Evolutionary conservation across 2,329 filamentous ascomycete species (phyloP).

Genomic region (Beauveria varroae): DNA sequence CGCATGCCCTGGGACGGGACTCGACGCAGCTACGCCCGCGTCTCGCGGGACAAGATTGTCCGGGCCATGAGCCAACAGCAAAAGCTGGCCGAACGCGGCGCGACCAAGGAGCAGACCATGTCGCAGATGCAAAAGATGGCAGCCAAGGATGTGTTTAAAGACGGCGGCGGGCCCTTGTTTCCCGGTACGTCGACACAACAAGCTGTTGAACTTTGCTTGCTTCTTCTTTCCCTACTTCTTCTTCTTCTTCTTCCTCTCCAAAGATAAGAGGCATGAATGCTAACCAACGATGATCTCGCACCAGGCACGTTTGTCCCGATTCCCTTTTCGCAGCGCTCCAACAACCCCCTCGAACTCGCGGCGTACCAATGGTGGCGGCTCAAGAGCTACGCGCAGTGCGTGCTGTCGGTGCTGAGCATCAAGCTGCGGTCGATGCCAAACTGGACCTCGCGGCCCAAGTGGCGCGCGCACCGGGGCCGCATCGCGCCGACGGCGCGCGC

Average conservation of each 20-base stretch:
- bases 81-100: conserved; percentile 14
- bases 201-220: no score
- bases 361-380: conserved; percentile 31
- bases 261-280: not conserved
- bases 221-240: no score
- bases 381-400: conserved; percentile 28
- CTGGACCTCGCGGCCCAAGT: conserved; percentile 33
- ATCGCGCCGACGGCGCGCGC: conserved; percentile 47
- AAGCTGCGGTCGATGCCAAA: conserved; percentile 39
- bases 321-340: conserved; percentile 28
- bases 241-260: no score
- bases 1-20: not conserved
- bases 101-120: conserved; percentile 22
- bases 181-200: conserved; percentile 19
- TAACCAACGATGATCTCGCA: not conserved
- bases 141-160: conserved; percentile 26
- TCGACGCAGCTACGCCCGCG: not conserved
- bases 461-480: conserved; percentile 33
- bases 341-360: conserved; percentile 21
- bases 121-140: conserved; percentile 23
- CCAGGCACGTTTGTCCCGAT: conserved; percentile 43
- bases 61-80: not conserved
- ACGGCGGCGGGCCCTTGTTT: conserved; percentile 27
- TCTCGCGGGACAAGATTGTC: not conserved
- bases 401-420: conserved; percentile 27